Percentiles rank a stretch among this genome's conserved stretches.
Evolutionary conservation across 441 rosid genomes (phyloP).

Genomic region (Cnidoscolus chayamansa): DNA sequence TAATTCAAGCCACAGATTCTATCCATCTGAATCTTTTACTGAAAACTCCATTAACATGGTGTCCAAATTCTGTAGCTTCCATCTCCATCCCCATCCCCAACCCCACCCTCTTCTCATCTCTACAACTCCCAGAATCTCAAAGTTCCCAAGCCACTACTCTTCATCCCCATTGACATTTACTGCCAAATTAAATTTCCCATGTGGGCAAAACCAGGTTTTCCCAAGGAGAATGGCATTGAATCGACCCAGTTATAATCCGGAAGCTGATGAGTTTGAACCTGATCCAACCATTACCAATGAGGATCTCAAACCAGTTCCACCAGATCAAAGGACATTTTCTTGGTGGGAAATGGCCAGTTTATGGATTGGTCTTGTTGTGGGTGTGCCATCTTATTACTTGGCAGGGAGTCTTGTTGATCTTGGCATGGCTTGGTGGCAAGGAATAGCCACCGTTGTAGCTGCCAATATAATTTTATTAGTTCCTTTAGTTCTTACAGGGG

Average conservation of each 20-base stretch:
- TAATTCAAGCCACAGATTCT: slow-evolving; percentile 29
- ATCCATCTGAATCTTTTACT: slow-evolving; percentile 28
- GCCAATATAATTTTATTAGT: slow-evolving; percentile 67
- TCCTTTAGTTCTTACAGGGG: slow-evolving; percentile 72
- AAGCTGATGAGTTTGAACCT: slow-evolving; percentile 32
- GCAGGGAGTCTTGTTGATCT: slow-evolving; percentile 87
- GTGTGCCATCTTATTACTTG: slow-evolving; percentile 80
- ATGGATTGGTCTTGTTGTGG: slow-evolving; percentile 91
- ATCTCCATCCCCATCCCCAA: slow-evolving; percentile 35
- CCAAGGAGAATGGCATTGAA: slow-evolving; percentile 31
- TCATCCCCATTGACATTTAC: not conserved
- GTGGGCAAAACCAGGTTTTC: not conserved
- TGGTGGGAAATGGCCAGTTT: slow-evolving; percentile 81
- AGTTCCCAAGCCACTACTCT: slow-evolving; percentile 20
- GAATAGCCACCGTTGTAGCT: slow-evolving; percentile 72
- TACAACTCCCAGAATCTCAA: slow-evolving; percentile 25
- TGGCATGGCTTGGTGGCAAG: slow-evolving; percentile 99
- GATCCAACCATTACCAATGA: slow-evolving; percentile 71
- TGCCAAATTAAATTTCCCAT: slow-evolving; percentile 11
- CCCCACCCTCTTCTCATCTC: slow-evolving; percentile 24
- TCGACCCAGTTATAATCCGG: slow-evolving; percentile 23
- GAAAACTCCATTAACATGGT: slow-evolving; percentile 36
- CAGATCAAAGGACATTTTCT: slow-evolving; percentile 54
- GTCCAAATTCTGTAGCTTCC: slow-evolving; percentile 46
- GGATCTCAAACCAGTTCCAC: slow-evolving; percentile 71